These are phyloP conservation scores for Suillus plorans DNA, from an alignment of 768 basidiomycete genomes.

Conservation along the genomic window DNA sequence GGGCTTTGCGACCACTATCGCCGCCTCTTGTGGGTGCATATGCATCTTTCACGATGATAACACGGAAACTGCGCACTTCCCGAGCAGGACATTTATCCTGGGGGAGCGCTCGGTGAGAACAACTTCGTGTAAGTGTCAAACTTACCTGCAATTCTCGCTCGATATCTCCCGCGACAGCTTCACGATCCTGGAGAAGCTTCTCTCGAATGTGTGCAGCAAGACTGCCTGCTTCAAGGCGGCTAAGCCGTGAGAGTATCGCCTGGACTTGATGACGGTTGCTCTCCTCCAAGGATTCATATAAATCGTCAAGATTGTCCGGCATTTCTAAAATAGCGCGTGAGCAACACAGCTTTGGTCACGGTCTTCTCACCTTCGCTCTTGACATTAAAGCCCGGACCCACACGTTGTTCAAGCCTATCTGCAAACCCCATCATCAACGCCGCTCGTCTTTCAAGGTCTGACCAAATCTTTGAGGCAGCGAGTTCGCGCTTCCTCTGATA, in stretches of 20 bases:
- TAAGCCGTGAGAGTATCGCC: conserved; percentile 41
- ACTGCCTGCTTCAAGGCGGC: conserved; percentile 56
- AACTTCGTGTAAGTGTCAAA: conserved; percentile 7
- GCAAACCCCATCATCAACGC: conserved; percentile 56
- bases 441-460: conserved; percentile 56
- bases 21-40: conserved; percentile 42
- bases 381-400: conserved; percentile 45
- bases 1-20: conserved; percentile 59
- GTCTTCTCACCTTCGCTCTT: conserved; percentile 38
- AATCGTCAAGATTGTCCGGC: conserved; percentile 50
- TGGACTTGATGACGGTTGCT: conserved; percentile 45
- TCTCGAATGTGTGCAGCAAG: conserved; percentile 54
- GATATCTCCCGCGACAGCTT: conserved; percentile 56
- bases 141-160: conserved; percentile 73
- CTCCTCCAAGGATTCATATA: conserved; percentile 63
- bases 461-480: conserved; percentile 57
- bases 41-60: conserved; percentile 67
- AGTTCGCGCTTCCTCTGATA: conserved; percentile 55
- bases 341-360: background rate
- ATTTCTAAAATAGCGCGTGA: conserved; percentile 9
- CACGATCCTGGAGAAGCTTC: conserved; percentile 47
- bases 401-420: conserved; percentile 61
- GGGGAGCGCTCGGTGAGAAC: conserved; percentile 5
- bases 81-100: conserved; percentile 70
- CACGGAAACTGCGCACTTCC: conserved; percentile 72